Conservation (phyloP, 2,329 filamentous ascomycete genomes). For the Neospermospora avenae region DNA sequence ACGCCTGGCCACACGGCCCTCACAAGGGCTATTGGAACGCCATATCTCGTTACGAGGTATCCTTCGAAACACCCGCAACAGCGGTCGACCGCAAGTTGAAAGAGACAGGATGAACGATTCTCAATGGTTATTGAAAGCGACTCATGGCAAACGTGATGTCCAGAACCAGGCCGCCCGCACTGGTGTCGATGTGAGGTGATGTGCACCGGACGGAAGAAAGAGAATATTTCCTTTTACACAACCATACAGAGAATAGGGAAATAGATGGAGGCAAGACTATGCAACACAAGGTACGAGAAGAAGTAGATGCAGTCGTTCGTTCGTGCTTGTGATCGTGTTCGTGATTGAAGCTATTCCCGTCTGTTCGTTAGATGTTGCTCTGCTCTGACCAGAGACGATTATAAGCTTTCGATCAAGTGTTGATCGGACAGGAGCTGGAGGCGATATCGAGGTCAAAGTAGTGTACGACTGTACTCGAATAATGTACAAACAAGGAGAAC, state of each 20-base stretch:
- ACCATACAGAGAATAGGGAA: slow-evolving; percentile 17
- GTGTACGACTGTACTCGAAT: neutral
- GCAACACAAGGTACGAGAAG: neutral
- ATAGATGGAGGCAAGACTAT: neutral
- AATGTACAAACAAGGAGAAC: slow-evolving; percentile 1
- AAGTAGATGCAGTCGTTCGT: neutral
- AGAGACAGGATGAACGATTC: slow-evolving; percentile 44
- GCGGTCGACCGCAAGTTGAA: slow-evolving; percentile 39
- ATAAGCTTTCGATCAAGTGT: neutral
- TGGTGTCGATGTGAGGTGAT: slow-evolving; percentile 12
- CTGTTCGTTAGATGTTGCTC: too few relatives aligned
- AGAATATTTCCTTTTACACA: slow-evolving; percentile 1
- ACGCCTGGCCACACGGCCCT: slow-evolving; percentile 42
- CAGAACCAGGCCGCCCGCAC: slow-evolving; percentile 24
- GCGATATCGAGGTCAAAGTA: too few relatives aligned
- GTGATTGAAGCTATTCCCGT: neutral
- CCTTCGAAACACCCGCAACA: slow-evolving; percentile 42
- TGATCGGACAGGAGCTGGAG: neutral
- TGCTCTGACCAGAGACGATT: too few relatives aligned
- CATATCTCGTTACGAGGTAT: slow-evolving; percentile 41
- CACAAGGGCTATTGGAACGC: slow-evolving; percentile 39
- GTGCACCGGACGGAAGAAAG: neutral
- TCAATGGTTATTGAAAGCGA: slow-evolving; percentile 28
- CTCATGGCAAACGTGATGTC: slow-evolving; percentile 37
- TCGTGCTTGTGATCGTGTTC: neutral